These are phyloP conservation scores for Ustilago sp. DNA, from an alignment of 1,284 basidiomycete species.

Conservation along the genomic window DNA sequence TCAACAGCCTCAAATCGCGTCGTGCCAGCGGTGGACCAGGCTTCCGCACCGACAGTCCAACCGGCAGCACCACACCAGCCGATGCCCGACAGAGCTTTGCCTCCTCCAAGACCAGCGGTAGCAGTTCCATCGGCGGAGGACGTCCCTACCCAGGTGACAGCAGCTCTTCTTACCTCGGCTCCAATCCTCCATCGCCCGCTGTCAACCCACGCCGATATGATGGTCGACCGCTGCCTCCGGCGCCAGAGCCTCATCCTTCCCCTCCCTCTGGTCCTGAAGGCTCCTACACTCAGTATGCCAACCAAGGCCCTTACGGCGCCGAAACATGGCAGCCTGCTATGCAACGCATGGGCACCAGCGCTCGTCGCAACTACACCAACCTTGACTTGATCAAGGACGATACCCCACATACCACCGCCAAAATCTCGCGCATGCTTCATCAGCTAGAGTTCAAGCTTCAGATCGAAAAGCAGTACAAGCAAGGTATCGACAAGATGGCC, in stretches of 20 bases:
- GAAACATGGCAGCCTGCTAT: constrained; percentile 57
- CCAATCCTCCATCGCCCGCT: constrained; percentile 44
- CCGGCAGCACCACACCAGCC: constrained; percentile 31
- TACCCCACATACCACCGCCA: constrained; percentile 93
- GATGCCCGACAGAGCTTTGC: constrained; percentile 49
- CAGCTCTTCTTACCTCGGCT: constrained; percentile 48
- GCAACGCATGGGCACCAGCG: constrained; percentile 61
- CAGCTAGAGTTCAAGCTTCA: constrained; percentile 99
- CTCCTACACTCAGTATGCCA: constrained; percentile 47
- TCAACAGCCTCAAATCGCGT: constrained; percentile 81
- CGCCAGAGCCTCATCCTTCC: constrained; percentile 12
- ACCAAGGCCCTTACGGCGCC: constrained; percentile 38
- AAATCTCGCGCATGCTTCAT: constrained; percentile 97
- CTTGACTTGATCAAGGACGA: constrained; percentile 94
- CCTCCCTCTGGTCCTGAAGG: constrained; percentile 19
- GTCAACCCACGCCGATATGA: constrained; percentile 49
- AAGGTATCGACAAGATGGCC: constrained; percentile 99
- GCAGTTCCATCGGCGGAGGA: constrained; percentile 24
- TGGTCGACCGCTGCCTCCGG: constrained; percentile 48
- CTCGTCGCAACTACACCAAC: constrained; percentile 60
- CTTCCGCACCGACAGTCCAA: constrained; percentile 45
- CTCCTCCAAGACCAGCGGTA: constrained; percentile 29
- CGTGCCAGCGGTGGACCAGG: constrained; percentile 71
- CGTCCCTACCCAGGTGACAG: constrained; percentile 53
- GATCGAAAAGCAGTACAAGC: constrained; percentile 97